Conservation (phyloP, 345 rosid species). For the Clausena lansium region DNA sequence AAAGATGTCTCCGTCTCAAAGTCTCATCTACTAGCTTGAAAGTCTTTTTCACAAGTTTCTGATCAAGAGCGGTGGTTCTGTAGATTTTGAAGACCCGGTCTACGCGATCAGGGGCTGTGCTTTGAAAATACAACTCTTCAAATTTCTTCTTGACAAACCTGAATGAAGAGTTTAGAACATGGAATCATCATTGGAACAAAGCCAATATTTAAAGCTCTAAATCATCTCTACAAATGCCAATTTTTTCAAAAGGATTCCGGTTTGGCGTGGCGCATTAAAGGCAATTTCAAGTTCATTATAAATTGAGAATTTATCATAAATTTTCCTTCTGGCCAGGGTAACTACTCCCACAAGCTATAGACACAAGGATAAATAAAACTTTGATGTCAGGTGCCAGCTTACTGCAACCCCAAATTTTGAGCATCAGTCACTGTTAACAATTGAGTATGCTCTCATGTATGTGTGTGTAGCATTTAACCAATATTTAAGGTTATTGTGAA, state of each 20-base stretch:
- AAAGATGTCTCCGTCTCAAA: slow-evolving; percentile 82
- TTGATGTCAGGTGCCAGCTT: neutral
- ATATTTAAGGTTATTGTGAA: neutral
- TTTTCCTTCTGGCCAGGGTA: neutral
- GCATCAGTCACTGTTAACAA: neutral
- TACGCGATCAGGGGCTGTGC: slow-evolving; percentile 77
- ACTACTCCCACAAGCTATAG: neutral
- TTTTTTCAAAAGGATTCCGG: neutral
- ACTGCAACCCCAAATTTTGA: neutral
- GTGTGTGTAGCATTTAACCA: neutral
- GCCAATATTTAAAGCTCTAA: neutral
- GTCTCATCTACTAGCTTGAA: slow-evolving; percentile 98
- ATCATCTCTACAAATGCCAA: neutral
- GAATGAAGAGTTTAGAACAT: slow-evolving; percentile 9
- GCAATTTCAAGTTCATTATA: neutral
- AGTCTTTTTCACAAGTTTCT: slow-evolving; percentile 96
- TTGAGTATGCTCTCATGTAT: neutral
- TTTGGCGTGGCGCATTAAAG: neutral
- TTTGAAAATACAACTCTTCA: slow-evolving; percentile 86
- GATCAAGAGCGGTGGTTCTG: slow-evolving; percentile 90
- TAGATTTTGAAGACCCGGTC: slow-evolving; percentile 96
- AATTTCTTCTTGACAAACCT: slow-evolving; percentile 97
- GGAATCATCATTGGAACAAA: neutral
- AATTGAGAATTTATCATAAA: neutral
- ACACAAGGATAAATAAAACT: neutral